These are phyloP conservation scores for Malus sylvestris DNA, from an alignment of 306 rosid genomes.

Conservation along the genomic window DNA sequence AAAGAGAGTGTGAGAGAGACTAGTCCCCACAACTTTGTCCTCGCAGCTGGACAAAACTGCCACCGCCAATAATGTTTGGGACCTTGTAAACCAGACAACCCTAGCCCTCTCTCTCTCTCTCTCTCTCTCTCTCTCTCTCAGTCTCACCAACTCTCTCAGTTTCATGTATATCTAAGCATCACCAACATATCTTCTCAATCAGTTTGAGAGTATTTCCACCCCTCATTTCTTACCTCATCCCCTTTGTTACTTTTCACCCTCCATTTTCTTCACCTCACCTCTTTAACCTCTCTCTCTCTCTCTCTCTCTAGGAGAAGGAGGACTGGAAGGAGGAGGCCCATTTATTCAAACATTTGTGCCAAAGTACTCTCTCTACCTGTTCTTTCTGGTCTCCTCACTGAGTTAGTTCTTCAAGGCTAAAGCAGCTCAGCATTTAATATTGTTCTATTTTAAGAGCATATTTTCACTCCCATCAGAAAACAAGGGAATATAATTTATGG, in stretches of 20 bases:
- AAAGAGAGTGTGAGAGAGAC: constrained; percentile 2
- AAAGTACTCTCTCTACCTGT: constrained; percentile 4
- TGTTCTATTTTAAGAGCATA: constrained; percentile 29
- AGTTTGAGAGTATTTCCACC: constrained; percentile 38
- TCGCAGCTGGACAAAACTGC: constrained; percentile 81
- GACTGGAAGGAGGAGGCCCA: neutral
- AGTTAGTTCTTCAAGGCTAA: constrained; percentile 23
- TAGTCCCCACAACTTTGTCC: constrained; percentile 80
- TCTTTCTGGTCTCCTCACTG: constrained; percentile 1
- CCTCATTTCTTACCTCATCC: constrained; percentile 56
- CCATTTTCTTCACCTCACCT: constrained; percentile 3
- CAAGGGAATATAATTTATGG: constrained; percentile 35
- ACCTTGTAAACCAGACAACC: constrained; percentile 64
- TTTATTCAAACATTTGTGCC: constrained; percentile 2
- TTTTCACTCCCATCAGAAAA: constrained; percentile 25
- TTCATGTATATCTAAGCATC: constrained; percentile 27
- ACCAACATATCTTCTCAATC: constrained; percentile 19
- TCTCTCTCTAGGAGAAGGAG: neutral
- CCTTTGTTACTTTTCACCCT: neutral
- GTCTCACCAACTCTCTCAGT: constrained; percentile 24
- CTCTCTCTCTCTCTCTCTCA: neutral
- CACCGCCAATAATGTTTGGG: constrained; percentile 93
- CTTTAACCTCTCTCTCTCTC: neutral
- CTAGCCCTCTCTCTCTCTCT: constrained; percentile 5
- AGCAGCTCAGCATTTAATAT: constrained; percentile 45